A percentile compares a stretch with the other conserved stretches of the same genome.
Conservation (phyloP, 441 rosid species). For the Hura crepitans region DNA sequence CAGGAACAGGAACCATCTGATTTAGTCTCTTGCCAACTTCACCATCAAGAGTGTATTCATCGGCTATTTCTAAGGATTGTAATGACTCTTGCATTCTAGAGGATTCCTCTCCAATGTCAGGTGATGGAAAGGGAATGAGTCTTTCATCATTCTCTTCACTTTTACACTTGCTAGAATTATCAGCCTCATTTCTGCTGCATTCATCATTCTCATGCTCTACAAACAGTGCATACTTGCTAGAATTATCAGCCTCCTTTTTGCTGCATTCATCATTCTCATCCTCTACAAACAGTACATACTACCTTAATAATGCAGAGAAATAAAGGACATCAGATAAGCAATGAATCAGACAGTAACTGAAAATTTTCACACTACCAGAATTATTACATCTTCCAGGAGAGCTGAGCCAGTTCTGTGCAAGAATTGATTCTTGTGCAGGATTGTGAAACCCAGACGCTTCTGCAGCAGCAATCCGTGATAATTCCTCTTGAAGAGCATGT, state of each 20-base stretch:
- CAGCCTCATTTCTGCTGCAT: constrained; percentile 13
- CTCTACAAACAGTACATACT: constrained; percentile 31
- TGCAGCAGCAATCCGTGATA: constrained; percentile 52
- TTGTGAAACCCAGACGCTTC: constrained; percentile 47
- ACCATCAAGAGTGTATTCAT: constrained; percentile 63
- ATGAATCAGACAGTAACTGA: constrained; percentile 8
- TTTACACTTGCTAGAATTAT: constrained; percentile 20
- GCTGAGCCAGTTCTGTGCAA: constrained; percentile 61
- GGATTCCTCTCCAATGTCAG: constrained; percentile 19
- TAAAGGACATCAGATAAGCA: constrained; percentile 12
- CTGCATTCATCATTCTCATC: constrained; percentile 20
- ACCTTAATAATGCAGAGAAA: constrained; percentile 17
- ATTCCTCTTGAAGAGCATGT: constrained; percentile 69
- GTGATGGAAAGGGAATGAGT: constrained; percentile 17
- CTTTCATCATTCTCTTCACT: constrained; percentile 31
- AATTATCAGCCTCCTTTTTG: constrained; percentile 20
- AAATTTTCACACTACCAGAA: constrained; percentile 32
- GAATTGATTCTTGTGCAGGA: constrained; percentile 41
- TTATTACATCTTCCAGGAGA: constrained; percentile 21
- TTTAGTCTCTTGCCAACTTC: constrained; percentile 79
- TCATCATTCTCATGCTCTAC: constrained; percentile 33
- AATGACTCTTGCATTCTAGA: constrained; percentile 34
- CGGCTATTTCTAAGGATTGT: constrained; percentile 42
- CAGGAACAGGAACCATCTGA: constrained; percentile 83
- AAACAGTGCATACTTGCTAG: constrained; percentile 23